Evolutionary conservation across 768 basidiomycete species (phyloP).

Genomic region (Tricholomella constricta): DNA sequence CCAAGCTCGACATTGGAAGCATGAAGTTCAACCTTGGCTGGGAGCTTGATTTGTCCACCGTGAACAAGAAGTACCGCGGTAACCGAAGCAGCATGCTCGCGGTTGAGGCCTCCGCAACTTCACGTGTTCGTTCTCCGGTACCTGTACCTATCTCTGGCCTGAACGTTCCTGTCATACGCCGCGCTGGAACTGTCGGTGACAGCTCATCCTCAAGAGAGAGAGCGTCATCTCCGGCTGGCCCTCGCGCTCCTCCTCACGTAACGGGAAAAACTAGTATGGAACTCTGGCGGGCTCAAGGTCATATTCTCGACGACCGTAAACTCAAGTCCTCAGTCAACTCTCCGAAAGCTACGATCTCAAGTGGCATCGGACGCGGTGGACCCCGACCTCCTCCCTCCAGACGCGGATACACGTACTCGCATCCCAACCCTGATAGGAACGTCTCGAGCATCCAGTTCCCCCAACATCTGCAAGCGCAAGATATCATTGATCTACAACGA

Average conservation of each 20-base stretch:
- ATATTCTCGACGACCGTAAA: slow-evolving; percentile 7
- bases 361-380: slow-evolving; percentile 24
- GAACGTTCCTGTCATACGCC: slow-evolving; percentile 23
- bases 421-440: slow-evolving; percentile 10
- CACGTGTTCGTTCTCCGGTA: slow-evolving; percentile 21
- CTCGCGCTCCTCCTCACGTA: slow-evolving; percentile 39
- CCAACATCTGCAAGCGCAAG: slow-evolving; percentile 11
- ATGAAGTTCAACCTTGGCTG: slow-evolving; percentile 40
- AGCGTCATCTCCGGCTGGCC: slow-evolving; percentile 53
- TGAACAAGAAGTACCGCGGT: slow-evolving; percentile 33
- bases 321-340: slow-evolving; percentile 12
- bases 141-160: slow-evolving; percentile 14
- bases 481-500: slow-evolving; percentile 15
- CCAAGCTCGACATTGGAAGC: slow-evolving; percentile 24
- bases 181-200: slow-evolving; percentile 15
- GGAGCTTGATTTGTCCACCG: slow-evolving; percentile 34
- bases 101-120: slow-evolving; percentile 13
- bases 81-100: slow-evolving; percentile 20
- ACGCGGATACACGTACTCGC: slow-evolving; percentile 40
- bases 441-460: slow-evolving; percentile 22
- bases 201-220: slow-evolving; percentile 36
- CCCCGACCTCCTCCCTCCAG: slow-evolving; percentile 36
- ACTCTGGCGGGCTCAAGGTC: slow-evolving; percentile 21
- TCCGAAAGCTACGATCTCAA: slow-evolving; percentile 26
- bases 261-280: slow-evolving; percentile 22